A percentile compares a stretch with the other conserved stretches of the same genome.
phyloP scores from a whole-genome alignment of 345 rosid species.

The Nephelium lappaceum region DNA sequence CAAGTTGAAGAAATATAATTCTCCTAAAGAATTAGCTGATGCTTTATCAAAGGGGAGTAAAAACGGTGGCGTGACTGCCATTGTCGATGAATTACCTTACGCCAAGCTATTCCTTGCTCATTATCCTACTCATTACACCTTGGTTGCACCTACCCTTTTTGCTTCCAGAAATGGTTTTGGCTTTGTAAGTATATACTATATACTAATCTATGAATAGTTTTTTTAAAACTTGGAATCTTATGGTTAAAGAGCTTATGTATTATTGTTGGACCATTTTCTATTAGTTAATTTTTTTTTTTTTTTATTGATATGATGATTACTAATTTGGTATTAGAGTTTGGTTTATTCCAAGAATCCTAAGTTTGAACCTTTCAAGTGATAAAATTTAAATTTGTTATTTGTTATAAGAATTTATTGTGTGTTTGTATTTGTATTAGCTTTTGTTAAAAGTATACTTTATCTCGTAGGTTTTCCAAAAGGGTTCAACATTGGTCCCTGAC shows the following conservation, averaged over 20 bases:
- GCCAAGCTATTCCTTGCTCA: not conserved
- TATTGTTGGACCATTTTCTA: not conserved
- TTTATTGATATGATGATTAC: too few relatives aligned
- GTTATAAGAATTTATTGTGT: too few relatives aligned
- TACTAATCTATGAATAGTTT: too few relatives aligned
- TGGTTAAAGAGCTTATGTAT: not conserved
- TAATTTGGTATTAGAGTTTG: too few relatives aligned
- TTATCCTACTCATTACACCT: not conserved
- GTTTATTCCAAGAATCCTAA: too few relatives aligned
- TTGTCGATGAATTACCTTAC: not conserved
- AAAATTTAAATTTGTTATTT: too few relatives aligned
- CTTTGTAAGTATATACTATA: slow-evolving; percentile 2
- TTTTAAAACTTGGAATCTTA: too few relatives aligned
- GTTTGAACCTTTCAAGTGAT: too few relatives aligned
- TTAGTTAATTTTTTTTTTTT: too few relatives aligned
- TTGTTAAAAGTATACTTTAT: too few relatives aligned
- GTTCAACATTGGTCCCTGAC: not conserved
- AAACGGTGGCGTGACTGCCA: not conserved
- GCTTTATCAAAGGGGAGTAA: not conserved
- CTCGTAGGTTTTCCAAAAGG: not conserved
- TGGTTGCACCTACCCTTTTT: too few relatives aligned
- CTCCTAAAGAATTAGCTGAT: not conserved
- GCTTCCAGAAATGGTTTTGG: not conserved
- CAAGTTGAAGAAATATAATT: not conserved
- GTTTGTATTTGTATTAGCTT: too few relatives aligned